phyloP scores from a whole-genome alignment of 2,329 filamentous ascomycete genomes.

The Cladosporium sp. region DNA sequence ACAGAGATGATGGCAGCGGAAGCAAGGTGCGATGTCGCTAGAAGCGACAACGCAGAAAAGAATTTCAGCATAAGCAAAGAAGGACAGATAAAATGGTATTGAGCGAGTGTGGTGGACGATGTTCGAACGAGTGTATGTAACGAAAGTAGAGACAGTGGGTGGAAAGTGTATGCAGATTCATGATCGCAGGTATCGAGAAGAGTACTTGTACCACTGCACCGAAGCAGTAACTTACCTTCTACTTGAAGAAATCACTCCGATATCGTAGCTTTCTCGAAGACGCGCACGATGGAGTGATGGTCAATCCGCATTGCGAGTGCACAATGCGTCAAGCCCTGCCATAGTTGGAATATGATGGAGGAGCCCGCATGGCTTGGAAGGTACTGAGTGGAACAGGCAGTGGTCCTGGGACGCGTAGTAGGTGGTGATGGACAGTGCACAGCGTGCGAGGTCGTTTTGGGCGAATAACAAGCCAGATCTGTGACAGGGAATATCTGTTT shows the following conservation, averaged over 20 bases:
- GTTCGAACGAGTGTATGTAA: not conserved
- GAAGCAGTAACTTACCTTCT: not conserved
- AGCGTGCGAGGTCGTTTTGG: not conserved
- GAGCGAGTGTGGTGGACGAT: not conserved
- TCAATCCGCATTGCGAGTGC: not conserved
- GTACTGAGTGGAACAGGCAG: not conserved
- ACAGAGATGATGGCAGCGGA: not conserved
- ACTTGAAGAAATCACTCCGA: not conserved
- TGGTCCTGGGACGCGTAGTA: not conserved
- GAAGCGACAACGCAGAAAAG: not conserved
- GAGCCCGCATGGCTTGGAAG: not conserved
- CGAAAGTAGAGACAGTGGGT: not conserved
- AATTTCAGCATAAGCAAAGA: not conserved
- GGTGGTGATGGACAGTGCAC: not conserved
- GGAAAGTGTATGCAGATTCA: not conserved
- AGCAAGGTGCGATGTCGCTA: not conserved
- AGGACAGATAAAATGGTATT: not conserved
- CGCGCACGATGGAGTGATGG: not conserved
- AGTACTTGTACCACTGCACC: not conserved
- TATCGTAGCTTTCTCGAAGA: not conserved
- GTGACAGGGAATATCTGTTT: not conserved
- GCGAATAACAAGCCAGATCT: not conserved
- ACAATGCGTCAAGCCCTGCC: not conserved
- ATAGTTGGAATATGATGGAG: not conserved
- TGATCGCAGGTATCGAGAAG: not conserved